phyloP scores from a whole-genome alignment of 1,139 yeast species.

The Pichia terricola region DNA sequence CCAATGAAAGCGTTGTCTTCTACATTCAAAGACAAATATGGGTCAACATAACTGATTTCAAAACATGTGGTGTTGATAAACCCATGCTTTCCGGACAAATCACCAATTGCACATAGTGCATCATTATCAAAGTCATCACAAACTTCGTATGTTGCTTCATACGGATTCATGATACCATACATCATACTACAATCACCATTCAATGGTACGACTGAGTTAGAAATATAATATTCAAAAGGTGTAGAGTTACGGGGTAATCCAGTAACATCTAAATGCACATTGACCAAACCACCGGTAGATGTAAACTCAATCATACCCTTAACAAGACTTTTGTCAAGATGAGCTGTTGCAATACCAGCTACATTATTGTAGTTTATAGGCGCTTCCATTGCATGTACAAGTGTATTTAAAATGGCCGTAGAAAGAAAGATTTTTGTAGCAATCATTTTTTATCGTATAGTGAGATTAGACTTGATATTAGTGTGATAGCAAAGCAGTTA shows the following conservation, averaged over 20 bases:
- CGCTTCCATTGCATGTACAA: conserved; percentile 19
- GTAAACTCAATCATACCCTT: conserved; percentile 28
- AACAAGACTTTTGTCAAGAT: conserved; percentile 23
- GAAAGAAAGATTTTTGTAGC: conserved; percentile 3
- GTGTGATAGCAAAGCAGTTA: background rate
- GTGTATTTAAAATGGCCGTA: conserved; percentile 1
- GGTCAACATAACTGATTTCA: conserved; percentile 42
- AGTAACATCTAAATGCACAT: conserved; percentile 48
- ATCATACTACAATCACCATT: conserved; percentile 41
- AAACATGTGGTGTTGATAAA: conserved; percentile 49
- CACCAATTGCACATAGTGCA: conserved; percentile 49
- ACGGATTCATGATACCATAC: conserved; percentile 47
- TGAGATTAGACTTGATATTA: no score
- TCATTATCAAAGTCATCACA: conserved; percentile 35
- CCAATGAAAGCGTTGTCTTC: conserved; percentile 39
- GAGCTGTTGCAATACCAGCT: conserved; percentile 22
- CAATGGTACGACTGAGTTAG: conserved; percentile 35
- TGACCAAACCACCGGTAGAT: conserved; percentile 30
- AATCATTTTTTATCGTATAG: conserved; percentile 9
- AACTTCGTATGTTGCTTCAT: conserved; percentile 26
- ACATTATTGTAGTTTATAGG: conserved; percentile 16
- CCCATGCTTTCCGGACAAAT: conserved; percentile 56
- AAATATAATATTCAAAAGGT: conserved; percentile 51
- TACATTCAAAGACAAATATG: conserved; percentile 42
- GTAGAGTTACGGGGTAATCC: conserved; percentile 48